Base-by-base conservation (phyloP, 2,329 filamentous ascomycete species). In the Penicillium sp. region DNA sequence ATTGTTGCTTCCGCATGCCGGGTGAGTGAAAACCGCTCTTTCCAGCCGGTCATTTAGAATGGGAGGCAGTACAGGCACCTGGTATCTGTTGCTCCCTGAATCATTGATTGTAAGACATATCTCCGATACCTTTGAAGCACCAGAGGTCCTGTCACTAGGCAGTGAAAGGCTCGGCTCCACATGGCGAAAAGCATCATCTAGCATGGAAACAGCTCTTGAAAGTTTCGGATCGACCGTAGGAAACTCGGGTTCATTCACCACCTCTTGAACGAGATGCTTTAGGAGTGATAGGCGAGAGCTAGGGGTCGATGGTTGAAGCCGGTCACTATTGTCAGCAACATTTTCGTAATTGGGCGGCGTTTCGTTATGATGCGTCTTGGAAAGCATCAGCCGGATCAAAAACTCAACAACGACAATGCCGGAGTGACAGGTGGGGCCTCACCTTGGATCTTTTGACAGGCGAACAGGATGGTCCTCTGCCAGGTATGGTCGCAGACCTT, bases 1-100 rank as follows among this genome's bases (percentile, higher is more conserved):
- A 30, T 50, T 46, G 43, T 63, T 50, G 33, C 58, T 64, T 48
- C 63, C 61, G 40, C 76, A 65, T 1, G 82, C 84, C 1, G 79
- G 74, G 61, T 92, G 89, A 1, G 81, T 89, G 63, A 92, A 87
- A 10, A 84, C 82, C 14, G 84, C 80, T 24, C 72, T 74, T 61
- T 86, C 82, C 16, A 92, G 76, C 20, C 75, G 70, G 0, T 78
- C 72, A 56, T 90, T 80, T 5, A 77, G 63, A 45, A 90, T 81
- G 9, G 74, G 66, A 3, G 88, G 89, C 1, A 90, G 72, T 2
- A 46, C 27, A 5, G 70, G 69, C 5, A 63, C 43, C 6, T 3
- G 5, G 9, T 28, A 33, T 27, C 30, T 25, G 31, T 28, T 6
- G 13, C 38, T 14, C 27, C 27, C 22, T 5, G 24, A 20, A 20